These are phyloP conservation scores for Pythium inflatum DNA, from an alignment of 352 stramenopile genomes.

Conservation along the genomic window DNA sequence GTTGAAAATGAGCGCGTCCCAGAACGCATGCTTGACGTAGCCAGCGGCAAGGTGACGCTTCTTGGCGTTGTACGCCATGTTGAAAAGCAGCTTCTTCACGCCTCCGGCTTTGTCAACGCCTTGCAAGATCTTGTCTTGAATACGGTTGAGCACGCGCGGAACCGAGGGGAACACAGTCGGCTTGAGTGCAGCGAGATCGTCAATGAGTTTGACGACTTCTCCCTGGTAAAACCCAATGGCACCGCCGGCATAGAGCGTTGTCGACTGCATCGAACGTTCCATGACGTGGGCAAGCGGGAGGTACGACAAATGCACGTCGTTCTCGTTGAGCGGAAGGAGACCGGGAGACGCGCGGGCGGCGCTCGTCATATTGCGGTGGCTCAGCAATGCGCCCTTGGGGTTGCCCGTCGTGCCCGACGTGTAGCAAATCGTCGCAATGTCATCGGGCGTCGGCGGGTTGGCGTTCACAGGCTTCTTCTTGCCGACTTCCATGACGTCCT, in stretches of 20 bases:
- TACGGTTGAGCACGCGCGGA: constrained; percentile 92
- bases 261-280: constrained; percentile 88
- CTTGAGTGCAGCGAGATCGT: constrained; percentile 90
- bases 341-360: constrained; percentile 38
- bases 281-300: constrained; percentile 97
- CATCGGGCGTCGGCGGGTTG: constrained; percentile 52
- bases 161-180: constrained; percentile 92
- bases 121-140: constrained; percentile 82
- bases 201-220: constrained; percentile 89
- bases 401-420: constrained; percentile 76
- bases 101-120: constrained; percentile 36
- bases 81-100: constrained; percentile 42
- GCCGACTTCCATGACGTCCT: constrained; percentile 42
- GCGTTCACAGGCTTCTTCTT: constrained; percentile 49
- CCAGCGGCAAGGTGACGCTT: constrained; percentile 35
- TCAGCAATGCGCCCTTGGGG: constrained; percentile 73
- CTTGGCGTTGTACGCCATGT: constrained; percentile 52
- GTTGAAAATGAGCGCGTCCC: constrained; percentile 95
- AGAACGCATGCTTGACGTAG: constrained; percentile 74
- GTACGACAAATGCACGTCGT: constrained; percentile 72
- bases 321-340: constrained; percentile 33
- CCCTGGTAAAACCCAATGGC: constrained; percentile 77
- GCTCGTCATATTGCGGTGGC: constrained; percentile 55
- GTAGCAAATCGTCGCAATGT: constrained; percentile 94
- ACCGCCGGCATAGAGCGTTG: constrained; percentile 84